Evolutionary conservation across 495 filamentous ascomycete species (phyloP), one percentile per base, ranked within the genome.

Genomic region (Darksidea phi): DNA sequence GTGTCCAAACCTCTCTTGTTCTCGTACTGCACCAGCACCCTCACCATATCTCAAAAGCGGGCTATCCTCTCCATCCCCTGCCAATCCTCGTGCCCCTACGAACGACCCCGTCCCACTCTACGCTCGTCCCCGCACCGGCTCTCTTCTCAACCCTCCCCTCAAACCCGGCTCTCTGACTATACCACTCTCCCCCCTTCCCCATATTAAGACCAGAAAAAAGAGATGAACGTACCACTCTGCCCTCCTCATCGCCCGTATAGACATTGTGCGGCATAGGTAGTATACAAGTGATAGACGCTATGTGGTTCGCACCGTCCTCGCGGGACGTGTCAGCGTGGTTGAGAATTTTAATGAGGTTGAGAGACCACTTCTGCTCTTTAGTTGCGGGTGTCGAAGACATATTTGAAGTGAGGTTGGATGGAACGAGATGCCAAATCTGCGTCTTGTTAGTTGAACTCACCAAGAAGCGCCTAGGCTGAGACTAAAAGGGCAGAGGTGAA

Each of bases 241-340:
- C 63, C 32, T 62, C 63, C 18, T 67, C 63, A 54, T 67, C 65
- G 20, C 94, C 93, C 0, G 93, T 96, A 74, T 97, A 97, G 12
- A 97, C 88, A 54, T 86, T 80, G 61, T 86, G 83, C 63, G 88
- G 82, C 79, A 91, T 87, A 12, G 94, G 90, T 48, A 90, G 78
- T 53, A 98, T 89, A 63, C 87, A 91, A 23, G 89, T 96, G 54
- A 97, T 91, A 1, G 87, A 86, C n/a, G 86, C 86, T 45, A 82
- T 80, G n/a, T 86, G 82, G 64, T 95, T 93, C 28, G 79, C 82
- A 0, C 89, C 90, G 28, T 78, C 86, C 70, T 90, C 88, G 51
- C 84, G 84, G 59, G 76, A 80, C 48, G 79, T 76, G 71, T 96
- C 91, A 21, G 88, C 79, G 73, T 97, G 91, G 72, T 96, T 88